These are phyloP conservation scores for Acacia concinna DNA, from an alignment of 331 rosid species.

Conservation along the genomic window DNA sequence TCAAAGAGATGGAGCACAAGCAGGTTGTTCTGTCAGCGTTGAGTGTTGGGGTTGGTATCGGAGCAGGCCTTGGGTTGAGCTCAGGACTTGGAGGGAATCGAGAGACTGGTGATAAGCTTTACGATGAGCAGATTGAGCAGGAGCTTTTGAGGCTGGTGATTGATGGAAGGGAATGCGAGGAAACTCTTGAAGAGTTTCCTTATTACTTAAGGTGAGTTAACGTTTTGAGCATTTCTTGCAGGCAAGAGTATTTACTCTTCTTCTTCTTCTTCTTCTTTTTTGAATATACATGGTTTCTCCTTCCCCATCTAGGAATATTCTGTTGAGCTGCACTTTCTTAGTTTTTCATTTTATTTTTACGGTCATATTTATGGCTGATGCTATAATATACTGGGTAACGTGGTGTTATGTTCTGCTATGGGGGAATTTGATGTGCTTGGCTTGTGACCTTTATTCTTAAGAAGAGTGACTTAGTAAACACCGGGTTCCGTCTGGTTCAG, in stretches of 20 bases:
- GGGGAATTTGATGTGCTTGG: neutral
- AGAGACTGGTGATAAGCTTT: constrained; percentile 41
- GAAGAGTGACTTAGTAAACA: neutral
- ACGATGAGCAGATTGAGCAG: constrained; percentile 67
- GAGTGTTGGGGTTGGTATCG: constrained; percentile 96
- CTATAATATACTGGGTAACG: neutral
- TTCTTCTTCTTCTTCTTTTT: too few relatives aligned
- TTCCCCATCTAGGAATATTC: neutral
- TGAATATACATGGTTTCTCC: neutral
- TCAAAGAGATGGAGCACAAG: neutral
- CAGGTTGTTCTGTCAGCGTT: constrained; percentile 54
- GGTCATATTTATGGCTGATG: constrained; percentile 8
- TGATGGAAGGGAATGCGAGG: constrained; percentile 60
- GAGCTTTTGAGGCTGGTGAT: constrained; percentile 65
- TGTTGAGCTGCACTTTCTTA: neutral
- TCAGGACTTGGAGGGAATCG: constrained; percentile 69
- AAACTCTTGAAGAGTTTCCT: constrained; percentile 78
- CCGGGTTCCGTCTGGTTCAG: neutral
- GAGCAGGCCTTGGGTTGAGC: constrained; percentile 87
- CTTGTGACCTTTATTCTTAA: neutral
- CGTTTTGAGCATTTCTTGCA: neutral
- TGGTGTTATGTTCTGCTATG: constrained; percentile 2
- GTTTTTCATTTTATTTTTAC: neutral
- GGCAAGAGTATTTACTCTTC: neutral
- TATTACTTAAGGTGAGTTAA: constrained; percentile 70